Evolutionary conservation across 305 asterid genomes (phyloP), one percentile per base, ranked within the genome.

Genomic region (Ajuga reptans): DNA sequence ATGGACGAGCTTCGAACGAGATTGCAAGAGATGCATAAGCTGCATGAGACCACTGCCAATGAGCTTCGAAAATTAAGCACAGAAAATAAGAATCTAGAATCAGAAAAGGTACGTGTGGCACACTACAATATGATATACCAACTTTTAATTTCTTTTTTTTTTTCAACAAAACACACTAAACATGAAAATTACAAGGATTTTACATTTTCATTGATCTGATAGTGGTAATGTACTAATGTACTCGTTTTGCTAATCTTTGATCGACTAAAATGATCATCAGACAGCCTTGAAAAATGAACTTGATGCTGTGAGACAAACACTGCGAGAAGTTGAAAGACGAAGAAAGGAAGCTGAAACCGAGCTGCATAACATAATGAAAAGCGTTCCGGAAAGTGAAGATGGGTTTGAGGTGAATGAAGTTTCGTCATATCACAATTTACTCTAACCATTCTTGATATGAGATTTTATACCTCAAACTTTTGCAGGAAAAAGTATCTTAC

Each of bases 331-430:
- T 85, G 95, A 87, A 83, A 88, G 75, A 53, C 83, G 71, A 75
- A 79, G 95, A 79, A 87, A 76, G 76, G 86, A 83, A 75, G 90
- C 87, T 74, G 98, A 87, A 87, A 72, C 73, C 12, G 91, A 87
- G 78, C 85, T 91, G 75, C 70, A 36, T 66, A 79, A 83, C 80
- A 62, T 81, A 42, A 86, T 79, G 57, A 86, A 84, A 75, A 80
- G 72, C 68, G 86, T 83, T 60, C 98, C 96, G 49, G 96, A 87
- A 79, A 85, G 80, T 77, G 98, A 91, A 76, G 95, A 91, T 80
- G 89, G 81, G 58, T 89, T 84, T 77, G 98, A 91, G 92, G 98
- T 89, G 64, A 82, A 82, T 61, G 57, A 39, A 56, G 57, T 14
- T 67, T 68, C 61, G 59, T 29, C 56, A 12, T 53, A 24, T 14